phyloP scores from a whole-genome alignment of 805 yeast species.

The Nakazawaea ernobii region DNA sequence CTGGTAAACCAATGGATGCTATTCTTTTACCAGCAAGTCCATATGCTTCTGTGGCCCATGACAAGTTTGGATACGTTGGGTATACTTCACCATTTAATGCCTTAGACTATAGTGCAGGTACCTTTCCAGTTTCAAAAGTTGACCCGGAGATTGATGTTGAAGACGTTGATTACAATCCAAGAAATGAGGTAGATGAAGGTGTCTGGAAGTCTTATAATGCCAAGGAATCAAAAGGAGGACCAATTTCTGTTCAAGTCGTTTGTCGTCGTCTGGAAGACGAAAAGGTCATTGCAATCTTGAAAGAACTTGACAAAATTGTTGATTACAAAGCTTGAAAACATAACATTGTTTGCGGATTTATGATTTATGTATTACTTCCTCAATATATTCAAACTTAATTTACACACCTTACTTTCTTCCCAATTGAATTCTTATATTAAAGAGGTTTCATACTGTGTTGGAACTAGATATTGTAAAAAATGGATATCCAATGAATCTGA shows the following conservation, averaged over 20 bases:
- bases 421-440: too few species aligned
- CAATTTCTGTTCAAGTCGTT: constrained; percentile 61
- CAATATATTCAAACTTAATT: too few species aligned
- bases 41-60: constrained; percentile 30
- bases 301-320: constrained; percentile 7
- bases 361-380: too few species aligned
- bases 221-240: constrained; percentile 49
- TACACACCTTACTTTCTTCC: too few species aligned
- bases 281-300: constrained; percentile 26
- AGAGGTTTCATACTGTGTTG: too few species aligned
- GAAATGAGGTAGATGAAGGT: constrained; percentile 37
- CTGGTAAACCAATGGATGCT: constrained; percentile 41
- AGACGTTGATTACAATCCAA: constrained; percentile 22
- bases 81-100: constrained; percentile 50
- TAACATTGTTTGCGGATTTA: too few species aligned
- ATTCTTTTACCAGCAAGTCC: constrained; percentile 44
- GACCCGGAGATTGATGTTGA: constrained; percentile 33
- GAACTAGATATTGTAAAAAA: too few species aligned
- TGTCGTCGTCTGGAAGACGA: constrained; percentile 60
- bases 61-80: constrained; percentile 30
- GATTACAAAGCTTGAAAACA: constrained; percentile 2
- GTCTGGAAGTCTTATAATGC: constrained; percentile 40
- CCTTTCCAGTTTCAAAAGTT: constrained; percentile 53
- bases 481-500: too few species aligned
- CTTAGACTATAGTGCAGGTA: constrained; percentile 41